Percentiles rank a stretch among this genome's conserved stretches.
Evolutionary conservation across 352 stramenopile species (phyloP).

Genomic region (Phytopythium aichiense): DNA sequence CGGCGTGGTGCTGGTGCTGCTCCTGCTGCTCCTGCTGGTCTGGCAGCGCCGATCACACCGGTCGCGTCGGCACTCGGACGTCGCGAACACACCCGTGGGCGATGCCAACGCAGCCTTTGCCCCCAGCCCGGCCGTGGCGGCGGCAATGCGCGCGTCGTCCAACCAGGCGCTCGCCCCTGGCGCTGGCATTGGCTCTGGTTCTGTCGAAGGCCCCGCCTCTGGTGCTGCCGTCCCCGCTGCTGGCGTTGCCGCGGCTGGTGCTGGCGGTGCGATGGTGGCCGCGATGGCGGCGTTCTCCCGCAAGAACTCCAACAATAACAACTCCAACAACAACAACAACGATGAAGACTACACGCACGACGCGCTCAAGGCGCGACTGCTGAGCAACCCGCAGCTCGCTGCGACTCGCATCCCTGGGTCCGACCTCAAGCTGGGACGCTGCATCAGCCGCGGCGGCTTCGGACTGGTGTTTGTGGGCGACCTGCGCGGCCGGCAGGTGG

Average conservation of each 20-base stretch:
- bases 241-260: background rate
- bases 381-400: slow-evolving; percentile 28
- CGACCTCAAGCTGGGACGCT: slow-evolving; percentile 30
- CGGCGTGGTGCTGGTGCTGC: slow-evolving; percentile 26
- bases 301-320: slow-evolving; percentile 10
- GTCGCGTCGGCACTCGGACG: slow-evolving; percentile 19
- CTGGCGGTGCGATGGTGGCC: slow-evolving; percentile 11
- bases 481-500: slow-evolving; percentile 30
- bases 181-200: background rate
- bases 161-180: background rate
- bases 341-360: slow-evolving; percentile 21
- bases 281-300: background rate
- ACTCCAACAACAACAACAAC: slow-evolving; percentile 14
- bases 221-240: background rate
- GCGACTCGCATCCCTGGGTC: slow-evolving; percentile 28
- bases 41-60: slow-evolving; percentile 26
- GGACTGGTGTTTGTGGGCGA: slow-evolving; percentile 41
- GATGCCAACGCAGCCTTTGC: slow-evolving; percentile 16
- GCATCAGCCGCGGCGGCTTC: slow-evolving; percentile 34
- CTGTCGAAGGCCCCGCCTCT: background rate
- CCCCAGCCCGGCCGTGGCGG: slow-evolving; percentile 6
- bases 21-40: slow-evolving; percentile 25
- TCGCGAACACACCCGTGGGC: slow-evolving; percentile 18
- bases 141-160: background rate
- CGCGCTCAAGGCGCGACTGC: slow-evolving; percentile 21